A percentile compares a stretch with the other conserved stretches of the same genome.
Conservation (phyloP, 345 rosid species). For the Eucalyptus tenuipes region DNA sequence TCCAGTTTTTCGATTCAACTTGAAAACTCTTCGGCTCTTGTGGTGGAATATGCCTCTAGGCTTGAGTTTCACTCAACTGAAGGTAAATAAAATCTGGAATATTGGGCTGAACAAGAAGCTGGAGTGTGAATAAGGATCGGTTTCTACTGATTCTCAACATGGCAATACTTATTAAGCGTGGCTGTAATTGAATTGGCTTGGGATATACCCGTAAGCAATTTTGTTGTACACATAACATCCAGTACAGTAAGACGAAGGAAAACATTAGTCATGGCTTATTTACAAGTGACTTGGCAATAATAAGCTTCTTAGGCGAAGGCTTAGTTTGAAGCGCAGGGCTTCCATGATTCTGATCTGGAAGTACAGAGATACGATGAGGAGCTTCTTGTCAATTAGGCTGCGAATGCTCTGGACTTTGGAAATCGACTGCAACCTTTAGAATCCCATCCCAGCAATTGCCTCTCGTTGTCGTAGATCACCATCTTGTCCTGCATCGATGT, state of each 20-base stretch:
- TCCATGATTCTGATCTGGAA: background rate
- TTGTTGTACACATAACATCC: background rate
- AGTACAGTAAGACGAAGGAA: background rate
- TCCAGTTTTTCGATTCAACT: too few relatives aligned
- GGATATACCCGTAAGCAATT: background rate
- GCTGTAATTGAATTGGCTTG: background rate
- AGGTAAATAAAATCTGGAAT: background rate
- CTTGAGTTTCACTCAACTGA: background rate
- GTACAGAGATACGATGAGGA: background rate
- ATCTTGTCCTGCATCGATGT: slow-evolving; percentile 82
- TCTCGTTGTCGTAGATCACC: slow-evolving; percentile 75
- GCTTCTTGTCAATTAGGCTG: background rate
- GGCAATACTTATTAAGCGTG: background rate
- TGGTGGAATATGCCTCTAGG: background rate
- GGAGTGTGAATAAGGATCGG: too few relatives aligned
- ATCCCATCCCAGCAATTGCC: slow-evolving; percentile 63
- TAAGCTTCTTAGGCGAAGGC: background rate
- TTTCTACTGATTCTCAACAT: background rate
- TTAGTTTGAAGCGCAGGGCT: background rate
- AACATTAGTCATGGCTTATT: background rate
- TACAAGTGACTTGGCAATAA: background rate
- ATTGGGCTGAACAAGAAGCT: background rate
- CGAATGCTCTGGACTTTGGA: background rate
- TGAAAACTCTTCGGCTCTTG: background rate
- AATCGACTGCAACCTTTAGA: background rate